These are phyloP conservation scores for Trichoderma endophyticum DNA, from an alignment of 2,329 filamentous ascomycete species.

Conservation along the genomic window DNA sequence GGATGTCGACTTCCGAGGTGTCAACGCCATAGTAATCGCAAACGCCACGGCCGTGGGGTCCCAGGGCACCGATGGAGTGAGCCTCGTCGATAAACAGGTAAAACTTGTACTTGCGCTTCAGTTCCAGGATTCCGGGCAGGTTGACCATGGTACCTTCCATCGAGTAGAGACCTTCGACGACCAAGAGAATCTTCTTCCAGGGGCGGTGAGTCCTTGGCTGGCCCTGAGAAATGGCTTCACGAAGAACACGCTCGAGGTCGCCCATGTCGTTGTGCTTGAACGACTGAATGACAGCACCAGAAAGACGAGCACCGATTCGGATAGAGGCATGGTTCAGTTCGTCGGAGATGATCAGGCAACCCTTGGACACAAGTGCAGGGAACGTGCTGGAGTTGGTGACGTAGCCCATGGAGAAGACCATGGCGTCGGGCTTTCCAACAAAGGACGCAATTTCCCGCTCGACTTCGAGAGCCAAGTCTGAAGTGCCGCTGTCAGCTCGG, in stretches of 20 bases:
- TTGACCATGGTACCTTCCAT: conserved; percentile 99
- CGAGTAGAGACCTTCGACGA: conserved; percentile 94
- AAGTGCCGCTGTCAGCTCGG: conserved; percentile 78
- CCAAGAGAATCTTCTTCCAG: conserved; percentile 98
- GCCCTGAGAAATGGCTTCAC: conserved; percentile 91
- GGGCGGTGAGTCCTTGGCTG: conserved; percentile 97
- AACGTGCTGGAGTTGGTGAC: conserved; percentile 93
- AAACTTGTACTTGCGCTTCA: conserved; percentile 98
- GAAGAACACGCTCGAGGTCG: conserved; percentile 79
- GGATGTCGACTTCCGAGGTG: conserved; percentile 81
- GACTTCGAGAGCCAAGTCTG: conserved; percentile 83
- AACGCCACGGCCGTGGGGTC: conserved; percentile 83
- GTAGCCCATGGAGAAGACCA: conserved; percentile 99
- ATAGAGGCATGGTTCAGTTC: conserved; percentile 98
- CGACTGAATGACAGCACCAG: conserved; percentile 89
- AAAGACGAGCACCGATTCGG: conserved; percentile 88
- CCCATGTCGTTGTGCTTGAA: conserved; percentile 98
- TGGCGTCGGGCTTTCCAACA: conserved; percentile 88
- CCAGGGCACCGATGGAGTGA: conserved; percentile 90
- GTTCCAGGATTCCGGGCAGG: conserved; percentile 78
- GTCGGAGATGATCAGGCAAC: conserved; percentile 91
- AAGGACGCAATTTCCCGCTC: conserved; percentile 87
- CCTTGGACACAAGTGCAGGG: conserved; percentile 87
- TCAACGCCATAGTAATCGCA: conserved; percentile 97
- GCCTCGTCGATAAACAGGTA: conserved; percentile 94